Evolutionary conservation across 2,329 filamentous ascomycete genomes (phyloP).

Genomic region (Penicillium sp.): DNA sequence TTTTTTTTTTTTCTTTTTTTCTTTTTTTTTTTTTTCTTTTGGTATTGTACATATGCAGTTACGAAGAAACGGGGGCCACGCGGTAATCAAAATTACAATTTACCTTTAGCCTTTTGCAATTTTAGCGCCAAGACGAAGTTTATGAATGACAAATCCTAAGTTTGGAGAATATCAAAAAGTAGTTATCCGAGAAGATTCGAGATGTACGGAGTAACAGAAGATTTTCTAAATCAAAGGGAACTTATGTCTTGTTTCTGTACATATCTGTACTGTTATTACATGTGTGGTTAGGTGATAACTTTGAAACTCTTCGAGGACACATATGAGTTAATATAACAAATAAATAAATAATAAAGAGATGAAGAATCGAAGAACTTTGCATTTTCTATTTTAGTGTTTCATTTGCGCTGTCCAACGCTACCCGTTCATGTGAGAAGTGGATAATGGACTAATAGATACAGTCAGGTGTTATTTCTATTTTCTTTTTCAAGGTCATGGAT

Average conservation of each 20-base stretch:
- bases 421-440: slow-evolving; percentile 1
- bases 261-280: slow-evolving; percentile 17
- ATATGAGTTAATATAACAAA: slow-evolving; percentile 15
- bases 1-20: too few relatives aligned
- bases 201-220: neutral
- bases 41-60: slow-evolving; percentile 3
- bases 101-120: slow-evolving; percentile 12
- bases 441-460: neutral
- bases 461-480: neutral
- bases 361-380: slow-evolving; percentile 9
- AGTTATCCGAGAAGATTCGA: neutral
- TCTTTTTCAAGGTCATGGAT: neutral
- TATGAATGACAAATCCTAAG: slow-evolving; percentile 17
- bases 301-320: slow-evolving; percentile 15
- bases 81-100: slow-evolving; percentile 8
- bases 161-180: slow-evolving; percentile 4
- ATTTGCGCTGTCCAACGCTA: slow-evolving; percentile 3
- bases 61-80: slow-evolving; percentile 5
- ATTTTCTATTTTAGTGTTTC: slow-evolving; percentile 18
- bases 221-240: neutral
- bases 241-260: neutral
- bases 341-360: slow-evolving; percentile 12
- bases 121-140: slow-evolving; percentile 2
- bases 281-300: slow-evolving; percentile 18
- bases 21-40: neutral